Evolutionary conservation across 139 green algal species (phyloP).

Genomic region (Chlorella sp.): DNA sequence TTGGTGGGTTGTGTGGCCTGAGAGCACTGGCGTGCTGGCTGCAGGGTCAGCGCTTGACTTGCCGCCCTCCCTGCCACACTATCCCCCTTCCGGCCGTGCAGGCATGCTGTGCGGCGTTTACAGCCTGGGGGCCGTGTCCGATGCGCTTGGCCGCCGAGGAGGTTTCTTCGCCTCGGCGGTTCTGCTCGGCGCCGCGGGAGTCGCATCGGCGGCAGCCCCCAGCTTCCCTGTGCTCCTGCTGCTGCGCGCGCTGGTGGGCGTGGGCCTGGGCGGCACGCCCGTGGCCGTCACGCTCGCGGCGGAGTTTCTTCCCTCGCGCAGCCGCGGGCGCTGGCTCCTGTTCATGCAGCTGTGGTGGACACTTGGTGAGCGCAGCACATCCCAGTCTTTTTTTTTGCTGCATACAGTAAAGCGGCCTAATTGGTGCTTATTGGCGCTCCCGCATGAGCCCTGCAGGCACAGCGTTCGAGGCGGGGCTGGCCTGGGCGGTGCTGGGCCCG

Average conservation of each 20-base stretch:
- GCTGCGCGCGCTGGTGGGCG: conserved; percentile 57
- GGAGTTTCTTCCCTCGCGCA: conserved; percentile 64
- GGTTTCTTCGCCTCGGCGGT: conserved; percentile 58
- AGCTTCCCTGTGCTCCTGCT: conserved; percentile 56
- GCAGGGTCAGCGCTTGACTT: too few species aligned
- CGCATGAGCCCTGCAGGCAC: conserved; percentile 60
- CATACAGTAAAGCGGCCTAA: too few species aligned
- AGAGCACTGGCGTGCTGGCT: too few species aligned
- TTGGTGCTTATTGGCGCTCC: too few species aligned
- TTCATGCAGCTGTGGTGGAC: conserved; percentile 77
- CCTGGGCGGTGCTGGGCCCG: conserved; percentile 70
- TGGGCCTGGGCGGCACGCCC: conserved; percentile 70
- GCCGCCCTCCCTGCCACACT: too few species aligned
- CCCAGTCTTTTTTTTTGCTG: too few species aligned
- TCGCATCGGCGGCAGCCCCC: conserved; percentile 55
- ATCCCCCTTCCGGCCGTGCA: too few species aligned
- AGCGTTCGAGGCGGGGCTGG: conserved; percentile 63
- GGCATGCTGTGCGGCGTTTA: conserved; percentile 69
- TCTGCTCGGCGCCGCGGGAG: conserved; percentile 53
- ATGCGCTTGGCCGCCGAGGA: conserved; percentile 51
- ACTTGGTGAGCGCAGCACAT: conserved; percentile 61
- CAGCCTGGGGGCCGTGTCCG: conserved; percentile 62
- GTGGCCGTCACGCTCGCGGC: conserved; percentile 72
- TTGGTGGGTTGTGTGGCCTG: conserved; percentile 80
- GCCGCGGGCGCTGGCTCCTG: conserved; percentile 62